Percentiles rank a stretch among this genome's conserved stretches.
Evolutionary conservation across 345 rosid species (phyloP).

Genomic region (Brassica cretica): DNA sequence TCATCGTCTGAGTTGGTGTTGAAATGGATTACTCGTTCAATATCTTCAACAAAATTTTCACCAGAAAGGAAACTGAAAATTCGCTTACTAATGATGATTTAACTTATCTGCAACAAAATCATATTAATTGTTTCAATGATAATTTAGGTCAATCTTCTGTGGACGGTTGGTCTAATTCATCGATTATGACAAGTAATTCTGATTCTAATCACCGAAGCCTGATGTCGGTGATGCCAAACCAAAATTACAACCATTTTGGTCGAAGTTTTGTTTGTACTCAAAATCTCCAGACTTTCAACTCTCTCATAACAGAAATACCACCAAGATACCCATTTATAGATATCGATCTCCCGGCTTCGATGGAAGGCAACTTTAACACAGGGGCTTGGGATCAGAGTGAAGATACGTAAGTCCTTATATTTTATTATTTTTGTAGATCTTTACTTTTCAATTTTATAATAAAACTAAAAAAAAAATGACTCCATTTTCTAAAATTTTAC

Average conservation of each 20-base stretch:
- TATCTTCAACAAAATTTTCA: neutral
- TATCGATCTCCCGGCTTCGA: neutral
- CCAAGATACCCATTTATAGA: neutral
- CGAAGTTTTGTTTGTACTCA: neutral
- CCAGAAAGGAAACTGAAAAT: neutral
- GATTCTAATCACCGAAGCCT: neutral
- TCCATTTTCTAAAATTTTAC: neutral
- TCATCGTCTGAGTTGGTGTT: neutral
- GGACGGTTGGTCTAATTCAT: too few relatives aligned
- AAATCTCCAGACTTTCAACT: neutral
- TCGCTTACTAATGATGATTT: neutral
- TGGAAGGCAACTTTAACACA: neutral
- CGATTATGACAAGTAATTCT: neutral
- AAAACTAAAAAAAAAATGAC: neutral
- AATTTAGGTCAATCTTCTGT: neutral
- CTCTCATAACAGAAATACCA: neutral
- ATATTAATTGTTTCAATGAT: neutral
- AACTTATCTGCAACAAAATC: neutral
- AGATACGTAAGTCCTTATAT: neutral
- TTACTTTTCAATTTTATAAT: neutral
- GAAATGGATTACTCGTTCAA: neutral
- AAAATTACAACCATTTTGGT: neutral
- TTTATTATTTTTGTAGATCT: neutral
- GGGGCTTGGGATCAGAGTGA: neutral
- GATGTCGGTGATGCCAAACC: neutral